Evolutionary conservation across 2,329 filamentous ascomycete species (phyloP), one percentile per base, ranked within the genome.

Genomic region (Penicillium sp.): DNA sequence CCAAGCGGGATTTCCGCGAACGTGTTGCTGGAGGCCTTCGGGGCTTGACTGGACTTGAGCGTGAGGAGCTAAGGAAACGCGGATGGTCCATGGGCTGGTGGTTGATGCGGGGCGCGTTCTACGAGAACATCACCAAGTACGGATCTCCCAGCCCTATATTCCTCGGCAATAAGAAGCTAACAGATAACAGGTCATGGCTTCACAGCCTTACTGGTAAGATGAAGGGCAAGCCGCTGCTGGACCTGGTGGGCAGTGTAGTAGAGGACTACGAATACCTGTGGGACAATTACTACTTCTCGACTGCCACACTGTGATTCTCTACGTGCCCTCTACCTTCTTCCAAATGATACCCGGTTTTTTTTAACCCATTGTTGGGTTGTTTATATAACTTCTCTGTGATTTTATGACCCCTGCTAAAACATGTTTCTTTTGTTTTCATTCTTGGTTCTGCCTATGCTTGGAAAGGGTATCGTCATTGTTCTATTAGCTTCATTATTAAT

Each of bases 191-290:
- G 63, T 74, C 78, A 7, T 82, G 82, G 76, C 76, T 87, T 48
- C 90, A 89, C 73, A 83, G 84, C 4, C 73, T 93, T 12, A 86
- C 93, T 7, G 78, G 79, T 24, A 88, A 86, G 64, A 81, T 96
- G 59, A 86, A 80, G 67, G 78, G 85, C 60, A 88, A 87, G 66
- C 86, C 89, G 46, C 80, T 96, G 72, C 83, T 95, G 40, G 86
- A 89, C 59, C 84, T 99, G 68, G 80, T 96, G 20, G 89, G 87
- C 7, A 90, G 89, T 51, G 88, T 99, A 39, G 74, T 97, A 57
- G 91, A 97, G 69, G 94, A 99, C 71, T 99, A 99, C 69, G 90
- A 96, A 73, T 97, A 95, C 70, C 79, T 99, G 26, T 99, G 94
- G 94, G 91, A 97, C 74, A 92, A 95, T 64, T 97, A 97, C 73